Conservation (phyloP, 2,329 filamentous ascomycete species). For the Didymella arachidicola region DNA sequence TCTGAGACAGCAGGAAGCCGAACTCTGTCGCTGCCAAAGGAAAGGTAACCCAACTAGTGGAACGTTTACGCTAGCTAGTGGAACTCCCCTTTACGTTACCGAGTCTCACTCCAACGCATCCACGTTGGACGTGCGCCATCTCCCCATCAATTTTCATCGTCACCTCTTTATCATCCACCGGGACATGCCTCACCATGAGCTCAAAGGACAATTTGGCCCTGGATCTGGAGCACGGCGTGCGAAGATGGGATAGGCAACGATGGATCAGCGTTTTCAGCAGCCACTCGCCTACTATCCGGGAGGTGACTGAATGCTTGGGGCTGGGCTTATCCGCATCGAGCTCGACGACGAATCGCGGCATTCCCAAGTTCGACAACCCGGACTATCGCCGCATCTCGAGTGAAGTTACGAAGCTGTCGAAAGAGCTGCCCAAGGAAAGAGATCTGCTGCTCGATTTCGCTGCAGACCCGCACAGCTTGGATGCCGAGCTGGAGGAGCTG, state of each 20-base stretch:
- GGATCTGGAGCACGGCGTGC: slow-evolving; percentile 43
- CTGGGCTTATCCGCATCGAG: slow-evolving; percentile 46
- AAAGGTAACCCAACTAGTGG: slow-evolving; percentile 27
- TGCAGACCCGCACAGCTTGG: slow-evolving; percentile 41
- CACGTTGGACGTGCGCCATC: slow-evolving; percentile 34
- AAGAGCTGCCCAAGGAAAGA: slow-evolving; percentile 49
- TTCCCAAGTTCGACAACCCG: slow-evolving; percentile 51
- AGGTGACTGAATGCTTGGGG: slow-evolving; percentile 49
- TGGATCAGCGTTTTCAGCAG: slow-evolving; percentile 50
- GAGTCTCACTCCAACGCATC: slow-evolving; percentile 32
- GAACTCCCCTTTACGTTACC: slow-evolving; percentile 42
- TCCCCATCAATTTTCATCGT: slow-evolving; percentile 28
- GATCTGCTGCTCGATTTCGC: slow-evolving; percentile 50
- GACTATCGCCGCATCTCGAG: slow-evolving; percentile 48
- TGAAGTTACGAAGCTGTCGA: slow-evolving; percentile 47
- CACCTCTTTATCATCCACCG: slow-evolving; percentile 14
- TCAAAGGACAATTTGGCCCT: slow-evolving; percentile 41
- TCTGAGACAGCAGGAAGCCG: slow-evolving; percentile 32
- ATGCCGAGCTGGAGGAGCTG: slow-evolving; percentile 45
- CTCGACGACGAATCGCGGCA: slow-evolving; percentile 48
- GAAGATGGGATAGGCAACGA: slow-evolving; percentile 46
- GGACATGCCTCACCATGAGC: slow-evolving; percentile 41
- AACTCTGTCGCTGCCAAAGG: slow-evolving; percentile 38
- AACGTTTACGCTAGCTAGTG: slow-evolving; percentile 30
- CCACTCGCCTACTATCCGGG: slow-evolving; percentile 50